Conservation (phyloP, 495 filamentous ascomycete genomes). For the Clavariopsis aquatica region DNA sequence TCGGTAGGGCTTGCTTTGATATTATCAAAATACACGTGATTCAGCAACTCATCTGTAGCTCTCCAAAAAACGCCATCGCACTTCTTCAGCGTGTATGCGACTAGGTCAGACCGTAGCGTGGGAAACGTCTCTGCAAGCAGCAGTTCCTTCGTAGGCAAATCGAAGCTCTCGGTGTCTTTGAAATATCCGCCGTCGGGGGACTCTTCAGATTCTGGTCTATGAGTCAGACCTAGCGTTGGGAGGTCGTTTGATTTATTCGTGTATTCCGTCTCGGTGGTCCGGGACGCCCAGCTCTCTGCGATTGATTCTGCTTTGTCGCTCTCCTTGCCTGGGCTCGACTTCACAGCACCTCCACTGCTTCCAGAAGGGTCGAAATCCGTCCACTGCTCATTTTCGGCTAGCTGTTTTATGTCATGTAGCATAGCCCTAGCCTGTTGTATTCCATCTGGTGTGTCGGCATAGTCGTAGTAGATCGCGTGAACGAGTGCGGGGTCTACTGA, state of each 20-base stretch:
- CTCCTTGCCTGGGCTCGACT: constrained; percentile 37
- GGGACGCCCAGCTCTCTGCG: too few species aligned
- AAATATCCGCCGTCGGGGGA: constrained; percentile 33
- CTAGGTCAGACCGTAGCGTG: constrained; percentile 60
- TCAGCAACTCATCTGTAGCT: constrained; percentile 81
- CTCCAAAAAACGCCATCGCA: constrained; percentile 61
- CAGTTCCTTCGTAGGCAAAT: constrained; percentile 53
- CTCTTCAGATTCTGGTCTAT: constrained; percentile 10
- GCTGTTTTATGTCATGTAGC: constrained; percentile 60
- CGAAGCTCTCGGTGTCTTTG: constrained; percentile 43
- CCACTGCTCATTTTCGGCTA: constrained; percentile 64
- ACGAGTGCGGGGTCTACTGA: constrained; percentile 65
- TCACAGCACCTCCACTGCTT: constrained; percentile 49
- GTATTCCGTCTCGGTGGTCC: constrained; percentile 50
- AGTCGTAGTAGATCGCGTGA: constrained; percentile 67
- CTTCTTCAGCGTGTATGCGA: constrained; percentile 66
- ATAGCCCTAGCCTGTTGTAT: constrained; percentile 55
- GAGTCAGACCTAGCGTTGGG: constrained; percentile 34
- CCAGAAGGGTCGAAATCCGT: constrained; percentile 79
- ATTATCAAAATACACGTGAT: constrained; percentile 69
- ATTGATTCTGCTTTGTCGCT: constrained; percentile 9
- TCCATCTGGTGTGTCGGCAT: constrained; percentile 54
- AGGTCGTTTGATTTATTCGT: constrained; percentile 48
- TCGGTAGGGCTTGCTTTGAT: constrained; percentile 47
- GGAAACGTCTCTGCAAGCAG: constrained; percentile 71